A percentile compares a stretch with the other conserved stretches of the same genome.
phyloP scores from a whole-genome alignment of 2,329 filamentous ascomycete genomes.

The Talaromyces sp. region DNA sequence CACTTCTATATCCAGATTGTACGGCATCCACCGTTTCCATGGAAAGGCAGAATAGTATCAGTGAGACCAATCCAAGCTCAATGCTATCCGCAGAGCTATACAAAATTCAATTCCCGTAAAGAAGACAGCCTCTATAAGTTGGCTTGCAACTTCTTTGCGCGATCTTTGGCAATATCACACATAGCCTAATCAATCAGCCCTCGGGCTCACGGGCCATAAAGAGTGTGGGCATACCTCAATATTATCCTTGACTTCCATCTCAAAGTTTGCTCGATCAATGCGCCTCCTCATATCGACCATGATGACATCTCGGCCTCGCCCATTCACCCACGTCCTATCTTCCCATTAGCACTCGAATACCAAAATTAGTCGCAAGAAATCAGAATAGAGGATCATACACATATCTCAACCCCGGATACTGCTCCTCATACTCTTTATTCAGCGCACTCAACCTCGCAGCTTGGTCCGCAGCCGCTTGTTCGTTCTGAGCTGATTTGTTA shows the following conservation, averaged over 20 bases:
- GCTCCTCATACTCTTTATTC: conserved; percentile 76
- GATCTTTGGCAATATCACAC: conserved; percentile 83
- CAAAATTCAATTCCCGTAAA: too few species aligned
- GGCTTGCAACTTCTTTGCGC: conserved; percentile 61
- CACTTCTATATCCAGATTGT: too few species aligned
- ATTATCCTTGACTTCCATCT: conserved; percentile 66
- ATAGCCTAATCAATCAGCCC: conserved; percentile 61
- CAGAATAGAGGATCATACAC: conserved; percentile 45
- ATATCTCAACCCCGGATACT: conserved; percentile 78
- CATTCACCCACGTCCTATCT: conserved; percentile 77
- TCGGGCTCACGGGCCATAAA: background rate
- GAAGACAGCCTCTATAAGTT: background rate
- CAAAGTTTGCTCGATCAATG: conserved; percentile 65
- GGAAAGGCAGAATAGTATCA: too few species aligned
- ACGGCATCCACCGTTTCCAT: too few species aligned
- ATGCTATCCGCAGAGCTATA: too few species aligned
- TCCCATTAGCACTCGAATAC: background rate
- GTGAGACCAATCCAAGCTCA: background rate
- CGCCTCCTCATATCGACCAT: conserved; percentile 77
- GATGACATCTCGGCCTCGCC: conserved; percentile 66
- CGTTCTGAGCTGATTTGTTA: conserved; percentile 37
- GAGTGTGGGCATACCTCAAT: conserved; percentile 60
- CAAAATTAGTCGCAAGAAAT: background rate
- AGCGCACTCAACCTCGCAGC: conserved; percentile 56
- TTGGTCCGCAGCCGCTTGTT: conserved; percentile 50